Evolutionary conservation across 306 rosid species (phyloP).

Genomic region (Vicia faba): DNA sequence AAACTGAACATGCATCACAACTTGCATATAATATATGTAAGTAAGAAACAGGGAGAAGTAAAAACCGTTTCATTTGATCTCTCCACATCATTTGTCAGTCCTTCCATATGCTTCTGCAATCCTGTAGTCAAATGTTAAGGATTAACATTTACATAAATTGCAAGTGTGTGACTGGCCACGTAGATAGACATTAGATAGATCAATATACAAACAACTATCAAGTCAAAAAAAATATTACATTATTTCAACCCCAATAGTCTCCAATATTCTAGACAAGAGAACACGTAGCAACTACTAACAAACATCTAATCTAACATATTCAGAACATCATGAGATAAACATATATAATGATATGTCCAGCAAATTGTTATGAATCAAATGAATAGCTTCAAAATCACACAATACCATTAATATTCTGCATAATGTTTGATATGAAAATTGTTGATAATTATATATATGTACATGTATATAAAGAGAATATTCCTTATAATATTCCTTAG

Average conservation of each 20-base stretch:
- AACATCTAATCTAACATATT: conserved; percentile 4
- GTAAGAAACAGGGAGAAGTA: conserved; percentile 7
- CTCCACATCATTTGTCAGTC: conserved; percentile 85
- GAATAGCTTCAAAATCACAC: background rate
- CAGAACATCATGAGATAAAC: conserved; percentile 10
- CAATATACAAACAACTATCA: background rate
- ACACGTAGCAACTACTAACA: conserved; percentile 8
- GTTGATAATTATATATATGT: too few relatives aligned
- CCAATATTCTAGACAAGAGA: conserved; percentile 15
- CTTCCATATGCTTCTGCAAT: conserved; percentile 76
- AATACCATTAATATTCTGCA: background rate
- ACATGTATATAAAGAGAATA: too few relatives aligned
- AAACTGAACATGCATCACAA: conserved; percentile 6
- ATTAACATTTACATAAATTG: conserved; percentile 18
- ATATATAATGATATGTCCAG: conserved; percentile 14
- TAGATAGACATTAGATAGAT: background rate
- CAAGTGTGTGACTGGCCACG: background rate
- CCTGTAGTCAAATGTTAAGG: conserved; percentile 50
- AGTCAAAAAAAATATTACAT: background rate
- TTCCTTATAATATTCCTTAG: too few relatives aligned
- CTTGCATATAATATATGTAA: background rate
- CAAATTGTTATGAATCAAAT: conserved; percentile 20
- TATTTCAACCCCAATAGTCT: background rate
- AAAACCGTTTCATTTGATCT: conserved; percentile 88
- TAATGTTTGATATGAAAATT: conserved; percentile 20